Conservation (phyloP, 257 asterid species). For the Solanum microdontum region DNA sequence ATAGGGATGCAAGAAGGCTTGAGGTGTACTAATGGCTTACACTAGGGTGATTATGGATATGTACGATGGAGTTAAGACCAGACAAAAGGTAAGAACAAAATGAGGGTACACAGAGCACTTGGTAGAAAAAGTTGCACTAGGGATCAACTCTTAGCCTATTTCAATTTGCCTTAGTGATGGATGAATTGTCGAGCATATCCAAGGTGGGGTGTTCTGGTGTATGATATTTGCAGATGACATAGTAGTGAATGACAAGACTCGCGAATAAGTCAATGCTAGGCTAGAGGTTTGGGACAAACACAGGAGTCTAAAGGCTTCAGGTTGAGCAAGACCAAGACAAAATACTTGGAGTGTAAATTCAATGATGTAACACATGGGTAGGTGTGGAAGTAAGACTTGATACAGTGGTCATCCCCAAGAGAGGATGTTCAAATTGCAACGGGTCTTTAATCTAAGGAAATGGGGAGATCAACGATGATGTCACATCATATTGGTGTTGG, state of each 20-base stretch:
- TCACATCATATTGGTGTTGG: background rate
- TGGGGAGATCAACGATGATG: background rate
- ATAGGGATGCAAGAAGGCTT: background rate
- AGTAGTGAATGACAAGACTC: background rate
- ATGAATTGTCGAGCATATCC: background rate
- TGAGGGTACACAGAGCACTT: background rate
- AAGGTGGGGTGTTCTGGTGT: background rate
- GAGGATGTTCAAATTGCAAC: background rate
- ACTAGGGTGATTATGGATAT: background rate
- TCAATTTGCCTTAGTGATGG: background rate
- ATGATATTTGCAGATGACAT: background rate
- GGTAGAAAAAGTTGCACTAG: background rate
- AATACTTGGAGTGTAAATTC: background rate
- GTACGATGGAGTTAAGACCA: background rate
- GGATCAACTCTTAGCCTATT: background rate
- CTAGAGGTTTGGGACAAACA: background rate
- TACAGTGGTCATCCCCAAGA: background rate
- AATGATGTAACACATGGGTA: background rate
- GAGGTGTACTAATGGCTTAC: background rate
- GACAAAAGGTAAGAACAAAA: background rate
- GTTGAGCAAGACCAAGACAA: background rate
- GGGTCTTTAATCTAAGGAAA: background rate
- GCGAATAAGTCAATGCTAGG: background rate
- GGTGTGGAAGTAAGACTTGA: background rate
- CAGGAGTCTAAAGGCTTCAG: background rate